Conservation (phyloP, 768 basidiomycete species). For the Hygrocybe punicea region DNA sequence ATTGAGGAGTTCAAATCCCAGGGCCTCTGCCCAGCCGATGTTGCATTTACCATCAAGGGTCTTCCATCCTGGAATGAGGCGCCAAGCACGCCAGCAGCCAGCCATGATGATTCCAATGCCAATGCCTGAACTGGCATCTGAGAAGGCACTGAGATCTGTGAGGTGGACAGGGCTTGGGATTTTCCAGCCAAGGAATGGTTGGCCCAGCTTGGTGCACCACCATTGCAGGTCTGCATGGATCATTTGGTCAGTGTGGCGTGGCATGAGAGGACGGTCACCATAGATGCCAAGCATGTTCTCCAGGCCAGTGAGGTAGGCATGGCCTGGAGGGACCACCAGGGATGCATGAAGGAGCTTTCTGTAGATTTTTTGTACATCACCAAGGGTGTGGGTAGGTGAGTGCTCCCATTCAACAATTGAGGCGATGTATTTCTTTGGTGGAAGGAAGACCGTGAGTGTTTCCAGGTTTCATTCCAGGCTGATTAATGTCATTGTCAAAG, state of each 20-base stretch:
- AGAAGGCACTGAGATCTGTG: slow-evolving; percentile 35
- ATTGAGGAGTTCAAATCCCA: slow-evolving; percentile 41
- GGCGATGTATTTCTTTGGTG: slow-evolving; percentile 20
- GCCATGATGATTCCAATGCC: slow-evolving; percentile 36
- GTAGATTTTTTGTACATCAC: slow-evolving; percentile 36
- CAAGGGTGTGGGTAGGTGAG: slow-evolving; percentile 23
- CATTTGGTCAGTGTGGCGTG: slow-evolving; percentile 12
- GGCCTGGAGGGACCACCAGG: slow-evolving; percentile 25
- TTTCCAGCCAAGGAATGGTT: slow-evolving; percentile 8
- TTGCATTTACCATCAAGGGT: slow-evolving; percentile 22
- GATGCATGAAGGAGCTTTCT: slow-evolving; percentile 40
- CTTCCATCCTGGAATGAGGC: slow-evolving; percentile 31
- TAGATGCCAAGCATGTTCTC: slow-evolving; percentile 35
- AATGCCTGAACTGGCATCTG: slow-evolving; percentile 33
- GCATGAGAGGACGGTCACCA: slow-evolving; percentile 30
- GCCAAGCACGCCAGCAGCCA: slow-evolving; percentile 31
- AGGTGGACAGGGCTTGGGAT: slow-evolving; percentile 30
- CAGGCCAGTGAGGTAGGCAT: slow-evolving; percentile 41
- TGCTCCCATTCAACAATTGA: slow-evolving; percentile 28
- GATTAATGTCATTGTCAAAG: slow-evolving; percentile 7
- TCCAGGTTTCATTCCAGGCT: slow-evolving; percentile 21
- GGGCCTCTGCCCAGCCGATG: slow-evolving; percentile 47
- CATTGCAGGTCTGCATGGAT: slow-evolving; percentile 30
- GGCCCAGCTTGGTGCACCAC: slow-evolving; percentile 28
- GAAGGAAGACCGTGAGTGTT: slow-evolving; percentile 19